phyloP scores from a whole-genome alignment of 495 filamentous ascomycete genomes.

The Parathielavia appendiculata region DNA sequence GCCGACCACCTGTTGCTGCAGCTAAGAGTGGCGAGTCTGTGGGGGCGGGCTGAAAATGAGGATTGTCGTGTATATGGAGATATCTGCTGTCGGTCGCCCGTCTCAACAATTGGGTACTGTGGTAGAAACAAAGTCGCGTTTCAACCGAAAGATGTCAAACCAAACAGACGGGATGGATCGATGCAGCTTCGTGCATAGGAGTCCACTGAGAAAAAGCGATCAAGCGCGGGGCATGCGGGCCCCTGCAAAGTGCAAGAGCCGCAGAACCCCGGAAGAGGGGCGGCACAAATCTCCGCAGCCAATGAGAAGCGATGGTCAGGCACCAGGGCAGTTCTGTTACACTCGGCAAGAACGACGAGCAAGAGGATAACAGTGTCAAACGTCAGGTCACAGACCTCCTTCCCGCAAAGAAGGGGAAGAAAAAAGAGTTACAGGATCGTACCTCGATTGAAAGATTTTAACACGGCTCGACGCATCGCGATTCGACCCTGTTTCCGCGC shows the following conservation, averaged over 20 bases:
- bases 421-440: background rate
- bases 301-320: conserved; percentile 25
- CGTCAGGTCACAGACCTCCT: conserved; percentile 31
- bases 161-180: conserved; percentile 20
- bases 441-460: conserved; percentile 22
- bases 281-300: conserved; percentile 18
- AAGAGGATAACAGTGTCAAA: conserved; percentile 22
- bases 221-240: conserved; percentile 16
- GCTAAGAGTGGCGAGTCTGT: background rate
- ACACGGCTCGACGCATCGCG: conserved; percentile 18
- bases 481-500: background rate
- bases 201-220: conserved; percentile 9
- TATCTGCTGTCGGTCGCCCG: background rate
- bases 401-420: conserved; percentile 7
- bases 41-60: background rate
- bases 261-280: conserved; percentile 16
- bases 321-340: conserved; percentile 35
- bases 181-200: background rate
- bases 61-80: background rate
- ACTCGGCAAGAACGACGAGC: conserved; percentile 30
- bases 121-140: conserved; percentile 35
- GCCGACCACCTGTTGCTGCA: conserved; percentile 1
- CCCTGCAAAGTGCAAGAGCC: conserved; percentile 29
- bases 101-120: conserved; percentile 21
- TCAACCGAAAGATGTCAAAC: conserved; percentile 32